Evolutionary conservation across 2,329 filamentous ascomycete species (phyloP).

Genomic region (Plenodomus biglobosus): DNA sequence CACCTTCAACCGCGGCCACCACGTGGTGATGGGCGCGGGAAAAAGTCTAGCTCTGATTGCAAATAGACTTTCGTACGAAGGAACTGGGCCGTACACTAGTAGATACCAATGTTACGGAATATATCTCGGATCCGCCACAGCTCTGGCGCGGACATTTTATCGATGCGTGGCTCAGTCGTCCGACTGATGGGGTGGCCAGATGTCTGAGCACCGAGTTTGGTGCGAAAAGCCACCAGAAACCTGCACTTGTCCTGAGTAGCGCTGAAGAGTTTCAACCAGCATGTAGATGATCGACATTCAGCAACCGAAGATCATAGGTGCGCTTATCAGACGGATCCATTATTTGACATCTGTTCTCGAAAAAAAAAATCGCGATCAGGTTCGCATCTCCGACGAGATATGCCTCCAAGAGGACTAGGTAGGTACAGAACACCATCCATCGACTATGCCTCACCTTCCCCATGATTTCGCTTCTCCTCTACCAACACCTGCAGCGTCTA

Average conservation of each 20-base stretch:
- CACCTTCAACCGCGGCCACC: background rate
- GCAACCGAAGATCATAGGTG: background rate
- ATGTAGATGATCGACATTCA: background rate
- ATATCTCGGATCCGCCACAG: background rate
- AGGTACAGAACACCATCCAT: too few relatives aligned
- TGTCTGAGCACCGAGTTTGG: background rate
- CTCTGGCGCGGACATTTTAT: background rate
- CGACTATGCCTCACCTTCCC: background rate
- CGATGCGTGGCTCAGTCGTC: background rate
- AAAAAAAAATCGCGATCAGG: background rate
- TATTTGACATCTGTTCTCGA: background rate
- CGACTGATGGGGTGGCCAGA: background rate
- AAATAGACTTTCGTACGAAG: background rate
- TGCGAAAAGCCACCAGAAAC: background rate
- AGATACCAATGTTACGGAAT: background rate
- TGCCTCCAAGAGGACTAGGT: background rate
- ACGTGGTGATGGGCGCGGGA: background rate
- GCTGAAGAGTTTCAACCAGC: background rate
- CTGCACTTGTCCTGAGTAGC: background rate
- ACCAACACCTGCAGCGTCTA: background rate
- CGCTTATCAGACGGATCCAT: background rate
- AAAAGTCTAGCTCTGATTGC: background rate
- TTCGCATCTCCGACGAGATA: too few relatives aligned
- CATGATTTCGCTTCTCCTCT: background rate
- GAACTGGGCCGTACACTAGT: background rate